Conservation (phyloP, 1,139 yeast species). For the Eremothecium sinecaudum region DNA sequence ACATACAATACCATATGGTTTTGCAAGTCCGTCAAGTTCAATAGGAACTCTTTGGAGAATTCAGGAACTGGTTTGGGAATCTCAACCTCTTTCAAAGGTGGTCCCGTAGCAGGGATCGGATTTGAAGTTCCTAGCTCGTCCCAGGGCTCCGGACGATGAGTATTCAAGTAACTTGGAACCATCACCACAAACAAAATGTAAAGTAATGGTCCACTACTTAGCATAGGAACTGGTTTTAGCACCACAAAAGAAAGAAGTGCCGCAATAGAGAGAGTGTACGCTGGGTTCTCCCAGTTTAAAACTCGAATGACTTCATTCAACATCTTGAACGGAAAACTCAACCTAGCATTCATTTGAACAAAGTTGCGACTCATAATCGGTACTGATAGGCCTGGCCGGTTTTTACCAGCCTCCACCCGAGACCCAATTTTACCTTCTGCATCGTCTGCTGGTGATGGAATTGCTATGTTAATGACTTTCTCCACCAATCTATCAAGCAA, state of each 20-base stretch:
- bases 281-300: conserved; percentile 57
- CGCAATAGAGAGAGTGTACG: conserved; percentile 51
- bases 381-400: conserved; percentile 61
- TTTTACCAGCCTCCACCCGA: conserved; percentile 49
- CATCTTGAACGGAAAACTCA: conserved; percentile 49
- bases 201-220: conserved; percentile 46
- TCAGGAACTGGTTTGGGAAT: conserved; percentile 72
- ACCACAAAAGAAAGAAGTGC: conserved; percentile 49
- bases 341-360: conserved; percentile 53
- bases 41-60: conserved; percentile 63
- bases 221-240: conserved; percentile 50
- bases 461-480: conserved; percentile 55
- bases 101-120: conserved; percentile 49
- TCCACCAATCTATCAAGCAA: conserved; percentile 65
- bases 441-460: conserved; percentile 49
- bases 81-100: conserved; percentile 39
- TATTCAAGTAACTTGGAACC: conserved; percentile 57
- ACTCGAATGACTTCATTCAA: conserved; percentile 48
- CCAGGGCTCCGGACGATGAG: conserved; percentile 30
- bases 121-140: conserved; percentile 32
- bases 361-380: conserved; percentile 63
- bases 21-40: conserved; percentile 77
- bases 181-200: conserved; percentile 47
- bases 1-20: conserved; percentile 70
- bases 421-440: conserved; percentile 35